Base-by-base conservation (phyloP, 1,284 basidiomycete genomes). In the Rhodotorula sp. region DNA sequence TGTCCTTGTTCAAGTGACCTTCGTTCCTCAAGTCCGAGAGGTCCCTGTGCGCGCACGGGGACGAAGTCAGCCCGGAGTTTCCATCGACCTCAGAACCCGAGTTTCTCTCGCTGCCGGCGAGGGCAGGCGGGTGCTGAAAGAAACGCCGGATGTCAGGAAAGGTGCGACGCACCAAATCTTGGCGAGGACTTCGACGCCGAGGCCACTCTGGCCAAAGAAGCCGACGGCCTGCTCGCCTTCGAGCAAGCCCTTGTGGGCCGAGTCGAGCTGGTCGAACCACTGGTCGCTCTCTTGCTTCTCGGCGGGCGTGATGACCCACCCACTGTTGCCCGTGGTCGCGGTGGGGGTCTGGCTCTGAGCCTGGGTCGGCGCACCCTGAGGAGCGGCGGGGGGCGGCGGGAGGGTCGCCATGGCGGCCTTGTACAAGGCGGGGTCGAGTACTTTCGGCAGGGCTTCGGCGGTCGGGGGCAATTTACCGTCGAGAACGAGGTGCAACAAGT, bases 141-240 rank as follows among this genome's bases (percentile, higher is more conserved):
- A 23, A 28, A 5, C 45, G 28, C 60, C 48, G 28, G 77, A 21
- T 21, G n/a, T 5, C n/a, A 31, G 28, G 15, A 31, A 19, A 12
- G 7, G 5, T n/a, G 26, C 50, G 0, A 77, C 90, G 70, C 78
- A 95, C 95, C 97, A 99, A 66, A 99, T 85, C 78, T 88, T 90
- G 23, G 97, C 97, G 38, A 99, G 85, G 26, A 88, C 85, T 26
- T 90, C 88, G 75, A 93, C 92, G 7, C 90, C 86, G 55, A 99
- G 83, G 70, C 93, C 90, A 64, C 93, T 95, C 81, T 95, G 90
- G 73, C 97, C 83, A 89, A 99, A 92, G 82, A 99, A 99, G 7
- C 93, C 93, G 0, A 98, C 97, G 6, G 94, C 97, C 31, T 92
- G 87, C 73, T 95, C 92, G 16, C 94, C 95, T 78, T 95, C 93